Evolutionary conservation across 1,284 basidiomycete genomes (phyloP), one percentile per base, ranked within the genome.

Genomic region (Amylostereum chailletii): DNA sequence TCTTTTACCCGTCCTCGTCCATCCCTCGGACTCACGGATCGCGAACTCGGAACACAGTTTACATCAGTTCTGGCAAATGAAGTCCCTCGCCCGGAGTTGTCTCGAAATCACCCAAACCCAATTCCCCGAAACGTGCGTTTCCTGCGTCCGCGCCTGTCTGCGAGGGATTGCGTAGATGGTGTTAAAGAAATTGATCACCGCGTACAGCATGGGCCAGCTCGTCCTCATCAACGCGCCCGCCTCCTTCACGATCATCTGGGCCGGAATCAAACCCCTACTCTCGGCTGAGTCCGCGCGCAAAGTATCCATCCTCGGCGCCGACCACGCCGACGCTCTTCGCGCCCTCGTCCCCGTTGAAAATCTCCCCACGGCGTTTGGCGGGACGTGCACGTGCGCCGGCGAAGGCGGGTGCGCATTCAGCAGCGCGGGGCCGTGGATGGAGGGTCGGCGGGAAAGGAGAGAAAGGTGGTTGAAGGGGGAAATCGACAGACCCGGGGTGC

Each of bases 51-150:
- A 19, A 29, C n/a, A 11, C 43, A 84, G 83, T 10, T 61, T 86
- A 43, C 65, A 68, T 46, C 79, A 84, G 57, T 87, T 86, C 58
- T 87, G 84, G 84, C 77, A 84, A 58, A 79, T 85, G 69, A 85
- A 81, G 62, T 67, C 70, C 43, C 67, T 86, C 11, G 72, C 73
- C 32, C 69, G 76, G 40, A 65, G 64, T 45, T 77, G 79, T 3
- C 83, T 87, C 63, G 81, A 86, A 57, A 70, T 87, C 46, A 84
- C 83, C 1, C 84, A 87, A 63, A 83, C 85, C 58, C 86, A 83
- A 62, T 86, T 75, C 55, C 84, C 85, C 1, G 84, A 87, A 61
- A 81, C 81, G 84, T 86, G 59, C 52, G 76, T 62, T 36, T 4
- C 31, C 27, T 8, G 4, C n/a, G 33, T 31, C 39, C 19, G 19